phyloP scores from a whole-genome alignment of 1,284 basidiomycete species.

The Leccinum pachyderme region DNA sequence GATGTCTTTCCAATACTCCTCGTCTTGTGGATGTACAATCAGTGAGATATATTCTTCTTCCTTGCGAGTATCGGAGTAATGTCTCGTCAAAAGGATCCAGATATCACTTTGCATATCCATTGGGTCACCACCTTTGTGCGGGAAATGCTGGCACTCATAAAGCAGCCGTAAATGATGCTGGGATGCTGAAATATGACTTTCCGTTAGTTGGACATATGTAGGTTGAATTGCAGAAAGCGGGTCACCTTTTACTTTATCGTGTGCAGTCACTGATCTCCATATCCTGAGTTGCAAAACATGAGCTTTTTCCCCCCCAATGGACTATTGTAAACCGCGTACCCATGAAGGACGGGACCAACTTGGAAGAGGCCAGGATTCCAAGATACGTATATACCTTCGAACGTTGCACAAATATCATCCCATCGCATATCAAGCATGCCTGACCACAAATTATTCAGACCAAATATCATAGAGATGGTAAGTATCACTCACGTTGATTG shows the following conservation, averaged over 20 bases:
- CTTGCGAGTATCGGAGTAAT: slow-evolving; percentile 58
- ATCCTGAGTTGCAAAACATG: slow-evolving; percentile 39
- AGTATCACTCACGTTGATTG: slow-evolving; percentile 15
- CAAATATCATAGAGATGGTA: not conserved
- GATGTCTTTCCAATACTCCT: slow-evolving; percentile 23
- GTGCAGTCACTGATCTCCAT: slow-evolving; percentile 44
- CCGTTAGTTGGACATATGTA: slow-evolving; percentile 4
- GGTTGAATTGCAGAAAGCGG: not conserved
- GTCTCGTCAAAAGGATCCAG: slow-evolving; percentile 82
- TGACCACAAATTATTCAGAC: slow-evolving; percentile 20
- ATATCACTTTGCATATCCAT: slow-evolving; percentile 40
- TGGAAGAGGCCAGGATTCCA: slow-evolving; percentile 78
- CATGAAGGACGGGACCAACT: slow-evolving; percentile 58
- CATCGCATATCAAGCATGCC: slow-evolving; percentile 59
- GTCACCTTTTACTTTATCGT: slow-evolving; percentile 25
- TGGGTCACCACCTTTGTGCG: not conserved
- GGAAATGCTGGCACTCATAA: slow-evolving; percentile 19
- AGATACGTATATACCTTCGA: slow-evolving; percentile 84
- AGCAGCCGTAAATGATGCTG: slow-evolving; percentile 39
- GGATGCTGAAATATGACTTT: slow-evolving; percentile 23
- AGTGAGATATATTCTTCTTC: slow-evolving; percentile 73
- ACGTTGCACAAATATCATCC: slow-evolving; percentile 71
- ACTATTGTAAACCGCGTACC: slow-evolving; percentile 42
- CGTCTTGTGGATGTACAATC: slow-evolving; percentile 50
- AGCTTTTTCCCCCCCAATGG: not conserved